Conservation (phyloP, 768 basidiomycete species). For the Leccinum incarnatum region DNA sequence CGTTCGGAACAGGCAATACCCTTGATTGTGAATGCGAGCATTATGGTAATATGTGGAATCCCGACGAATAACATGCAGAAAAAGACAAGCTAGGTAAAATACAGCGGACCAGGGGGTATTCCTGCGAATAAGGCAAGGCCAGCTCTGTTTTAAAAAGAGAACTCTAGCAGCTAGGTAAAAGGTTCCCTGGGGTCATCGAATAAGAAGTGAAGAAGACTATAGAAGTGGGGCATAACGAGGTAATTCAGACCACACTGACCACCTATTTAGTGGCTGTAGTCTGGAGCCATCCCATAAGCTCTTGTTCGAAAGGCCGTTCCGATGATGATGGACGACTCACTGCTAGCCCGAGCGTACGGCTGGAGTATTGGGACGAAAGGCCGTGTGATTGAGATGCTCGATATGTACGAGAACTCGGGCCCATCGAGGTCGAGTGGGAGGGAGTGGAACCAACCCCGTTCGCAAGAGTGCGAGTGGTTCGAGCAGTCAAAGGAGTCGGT, state of each 20-base stretch:
- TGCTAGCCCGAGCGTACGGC: constrained; percentile 69
- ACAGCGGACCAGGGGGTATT: constrained; percentile 42
- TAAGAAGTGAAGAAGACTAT: constrained; percentile 7
- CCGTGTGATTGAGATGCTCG: constrained; percentile 67
- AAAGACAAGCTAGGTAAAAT: constrained; percentile 38
- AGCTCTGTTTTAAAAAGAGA: constrained; percentile 32
- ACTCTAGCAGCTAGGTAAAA: constrained; percentile 29
- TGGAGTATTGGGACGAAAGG: constrained; percentile 72
- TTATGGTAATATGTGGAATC: constrained; percentile 36
- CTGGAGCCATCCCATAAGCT: constrained; percentile 38
- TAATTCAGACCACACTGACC: constrained; percentile 13
- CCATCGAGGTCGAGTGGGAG: constrained; percentile 53
- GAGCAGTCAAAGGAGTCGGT: constrained; percentile 83
- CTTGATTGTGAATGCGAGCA: constrained; percentile 35
- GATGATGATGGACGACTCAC: constrained; percentile 47
- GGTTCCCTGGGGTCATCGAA: constrained; percentile 15
- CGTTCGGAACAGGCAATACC: constrained; percentile 16
- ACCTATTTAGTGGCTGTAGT: constrained; percentile 34
- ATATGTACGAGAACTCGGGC: constrained; percentile 63
- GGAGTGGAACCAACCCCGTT: constrained; percentile 59
- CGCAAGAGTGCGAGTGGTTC: constrained; percentile 53
- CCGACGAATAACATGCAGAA: constrained; percentile 37
- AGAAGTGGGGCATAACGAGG: constrained; percentile 3
- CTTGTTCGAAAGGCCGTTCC: constrained; percentile 34
- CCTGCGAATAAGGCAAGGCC: constrained; percentile 30